These are phyloP conservation scores for Chlorella variabilis DNA, from an alignment of 163 green algal species.

Conservation along the genomic window DNA sequence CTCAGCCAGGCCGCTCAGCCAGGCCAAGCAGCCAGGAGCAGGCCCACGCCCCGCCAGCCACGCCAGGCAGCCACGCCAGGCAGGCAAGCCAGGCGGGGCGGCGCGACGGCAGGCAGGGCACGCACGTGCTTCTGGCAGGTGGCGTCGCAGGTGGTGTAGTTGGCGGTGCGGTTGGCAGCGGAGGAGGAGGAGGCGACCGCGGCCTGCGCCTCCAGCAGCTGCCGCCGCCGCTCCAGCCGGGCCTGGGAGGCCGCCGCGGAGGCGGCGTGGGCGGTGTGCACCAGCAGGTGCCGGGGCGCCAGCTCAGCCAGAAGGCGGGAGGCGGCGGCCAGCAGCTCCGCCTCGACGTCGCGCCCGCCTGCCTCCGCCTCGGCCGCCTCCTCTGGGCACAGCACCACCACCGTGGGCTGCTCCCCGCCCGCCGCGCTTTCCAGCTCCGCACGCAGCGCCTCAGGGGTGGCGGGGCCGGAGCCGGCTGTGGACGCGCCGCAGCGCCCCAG, in stretches of 20 bases:
- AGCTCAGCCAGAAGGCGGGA: background rate
- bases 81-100: too few species aligned
- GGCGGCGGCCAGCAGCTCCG: background rate
- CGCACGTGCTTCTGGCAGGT: slow-evolving; percentile 32
- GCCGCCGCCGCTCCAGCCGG: background rate
- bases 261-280: background rate
- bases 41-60: too few species aligned
- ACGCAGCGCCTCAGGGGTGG: background rate
- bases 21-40: too few species aligned
- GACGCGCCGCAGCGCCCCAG: slow-evolving; percentile 8
- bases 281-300: slow-evolving; percentile 19
- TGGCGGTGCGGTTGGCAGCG: slow-evolving; percentile 10
- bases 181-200: background rate
- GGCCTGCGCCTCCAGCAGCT: background rate
- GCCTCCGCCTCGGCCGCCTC: background rate
- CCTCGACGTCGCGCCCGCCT: background rate
- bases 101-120: too few species aligned
- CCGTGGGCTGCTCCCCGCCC: background rate
- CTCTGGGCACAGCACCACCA: slow-evolving; percentile 15
- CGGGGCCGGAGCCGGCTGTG: background rate
- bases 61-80: background rate
- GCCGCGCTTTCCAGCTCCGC: background rate
- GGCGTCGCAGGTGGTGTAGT: slow-evolving; percentile 31
- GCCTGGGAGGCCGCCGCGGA: background rate
- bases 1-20: too few species aligned